Evolutionary conservation across 2,329 filamentous ascomycete species (phyloP).

Genomic region (Cercospora brassicicola): DNA sequence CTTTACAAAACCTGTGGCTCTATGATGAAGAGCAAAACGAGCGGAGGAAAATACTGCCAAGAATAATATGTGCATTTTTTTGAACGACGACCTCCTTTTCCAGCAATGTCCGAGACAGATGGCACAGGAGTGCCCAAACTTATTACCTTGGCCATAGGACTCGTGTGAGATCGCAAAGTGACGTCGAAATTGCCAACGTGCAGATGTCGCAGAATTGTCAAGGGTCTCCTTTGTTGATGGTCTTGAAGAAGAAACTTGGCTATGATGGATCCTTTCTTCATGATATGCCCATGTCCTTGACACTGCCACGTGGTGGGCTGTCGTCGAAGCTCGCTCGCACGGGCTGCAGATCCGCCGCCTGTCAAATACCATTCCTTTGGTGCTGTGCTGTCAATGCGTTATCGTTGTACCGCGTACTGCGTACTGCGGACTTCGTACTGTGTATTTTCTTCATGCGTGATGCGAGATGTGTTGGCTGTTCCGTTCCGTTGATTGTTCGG

Average conservation of each 20-base stretch:
- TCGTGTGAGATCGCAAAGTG: not conserved
- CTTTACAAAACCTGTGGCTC: not conserved
- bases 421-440: too few relatives aligned
- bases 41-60: not conserved
- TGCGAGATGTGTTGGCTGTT: too few relatives aligned
- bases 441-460: too few relatives aligned
- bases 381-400: not conserved
- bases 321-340: not conserved
- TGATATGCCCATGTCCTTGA: not conserved
- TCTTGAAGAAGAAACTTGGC: not conserved
- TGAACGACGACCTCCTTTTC: too few relatives aligned
- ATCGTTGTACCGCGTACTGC: not conserved
- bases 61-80: not conserved
- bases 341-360: not conserved
- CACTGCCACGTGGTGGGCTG: not conserved
- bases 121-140: too few relatives aligned
- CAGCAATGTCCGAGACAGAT: too few relatives aligned
- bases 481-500: too few relatives aligned
- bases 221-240: not conserved
- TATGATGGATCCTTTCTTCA: not conserved
- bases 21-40: not conserved
- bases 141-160: too few relatives aligned
- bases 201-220: not conserved
- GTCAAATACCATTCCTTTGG: not conserved
- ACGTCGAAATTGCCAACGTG: not conserved